Evolutionary conservation across 805 yeast species (phyloP), one percentile per base, ranked within the genome.

Genomic region (Candida insectorum): DNA sequence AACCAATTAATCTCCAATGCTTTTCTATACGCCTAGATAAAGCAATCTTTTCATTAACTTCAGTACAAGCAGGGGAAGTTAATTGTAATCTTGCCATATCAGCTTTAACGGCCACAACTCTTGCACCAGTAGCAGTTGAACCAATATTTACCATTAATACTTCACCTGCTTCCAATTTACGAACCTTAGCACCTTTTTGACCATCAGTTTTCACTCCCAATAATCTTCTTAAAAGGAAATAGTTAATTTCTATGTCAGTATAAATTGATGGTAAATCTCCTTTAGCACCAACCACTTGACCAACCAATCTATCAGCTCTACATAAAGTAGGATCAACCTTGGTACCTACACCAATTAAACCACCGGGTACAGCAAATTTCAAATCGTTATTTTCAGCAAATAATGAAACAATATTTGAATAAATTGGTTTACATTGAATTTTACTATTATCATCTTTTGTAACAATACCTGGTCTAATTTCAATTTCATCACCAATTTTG

Each of bases 351-450:
- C 99, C 99, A 54, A 93, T 94, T 60, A 93, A 77, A 45, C 99
- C 99, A 81, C 99, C 99, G 29, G 99, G 99, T 53, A 93, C 98
- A 39, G 99, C 99, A 55, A 91, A 93, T 63, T 93, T 93, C 65
- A 93, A 78, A 62, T 89, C 96, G 56, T 93, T 94, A 67, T 93
- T 89, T 68, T 93, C 99, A 39, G 99, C 97, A 60, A 89, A 91
- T 49, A 93, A 72, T 10, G 97, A 85, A 33, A 87, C 93, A 56
- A 93, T 87, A 54, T 87, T 82, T 36, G 97, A 88, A 71, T 84
- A 86, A 56, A 93, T 91, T 29, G 97, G 97, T 62, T 83, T 85
- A 74, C 97, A 89, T 70, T 84, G 95, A 52, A 91, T 85, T 62
- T 84, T 85, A 46, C 81, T 79, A 47, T 73, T 74, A 53, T 86